Conservation (phyloP, 768 basidiomycete genomes). For the Daedaleopsis nitida region DNA sequence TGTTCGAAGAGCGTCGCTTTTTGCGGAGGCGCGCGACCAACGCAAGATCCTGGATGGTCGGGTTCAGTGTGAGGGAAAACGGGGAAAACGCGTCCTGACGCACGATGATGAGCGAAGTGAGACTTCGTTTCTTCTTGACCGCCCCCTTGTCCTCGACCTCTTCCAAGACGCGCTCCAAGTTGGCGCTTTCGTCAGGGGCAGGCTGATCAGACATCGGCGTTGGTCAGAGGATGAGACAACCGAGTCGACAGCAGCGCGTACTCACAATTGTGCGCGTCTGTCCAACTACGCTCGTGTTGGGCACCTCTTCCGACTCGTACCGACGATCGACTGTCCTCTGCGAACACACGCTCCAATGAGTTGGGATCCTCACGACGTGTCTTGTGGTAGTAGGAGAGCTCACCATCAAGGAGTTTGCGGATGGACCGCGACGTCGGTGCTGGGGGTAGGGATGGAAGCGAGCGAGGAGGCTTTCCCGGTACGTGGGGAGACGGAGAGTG, state of each 20-base stretch:
- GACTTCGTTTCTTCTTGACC: slow-evolving; percentile 8
- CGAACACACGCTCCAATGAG: not conserved
- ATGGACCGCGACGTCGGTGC: not conserved
- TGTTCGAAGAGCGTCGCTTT: not conserved
- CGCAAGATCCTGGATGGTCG: not conserved
- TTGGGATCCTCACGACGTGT: not conserved
- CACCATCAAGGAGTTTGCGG: slow-evolving; percentile 10
- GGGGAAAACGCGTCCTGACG: not conserved
- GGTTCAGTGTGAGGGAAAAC: not conserved
- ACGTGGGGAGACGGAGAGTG: slow-evolving; percentile 15
- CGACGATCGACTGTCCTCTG: slow-evolving; percentile 17
- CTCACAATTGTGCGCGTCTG: not conserved
- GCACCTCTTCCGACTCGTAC: not conserved
- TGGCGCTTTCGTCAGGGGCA: not conserved
- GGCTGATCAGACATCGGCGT: not conserved
- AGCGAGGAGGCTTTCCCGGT: slow-evolving; percentile 14
- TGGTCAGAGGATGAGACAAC: not conserved
- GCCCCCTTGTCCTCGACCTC: not conserved
- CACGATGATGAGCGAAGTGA: slow-evolving; percentile 20
- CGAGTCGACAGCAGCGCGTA: not conserved
- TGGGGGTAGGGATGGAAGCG: slow-evolving; percentile 21
- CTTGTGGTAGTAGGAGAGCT: not conserved
- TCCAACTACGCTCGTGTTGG: not conserved
- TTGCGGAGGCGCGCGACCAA: not conserved
- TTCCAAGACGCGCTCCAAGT: slow-evolving; percentile 5